Evolutionary conservation across 2,329 filamentous ascomycete genomes (phyloP).

Genomic region (Ceratocystis harringtonii): DNA sequence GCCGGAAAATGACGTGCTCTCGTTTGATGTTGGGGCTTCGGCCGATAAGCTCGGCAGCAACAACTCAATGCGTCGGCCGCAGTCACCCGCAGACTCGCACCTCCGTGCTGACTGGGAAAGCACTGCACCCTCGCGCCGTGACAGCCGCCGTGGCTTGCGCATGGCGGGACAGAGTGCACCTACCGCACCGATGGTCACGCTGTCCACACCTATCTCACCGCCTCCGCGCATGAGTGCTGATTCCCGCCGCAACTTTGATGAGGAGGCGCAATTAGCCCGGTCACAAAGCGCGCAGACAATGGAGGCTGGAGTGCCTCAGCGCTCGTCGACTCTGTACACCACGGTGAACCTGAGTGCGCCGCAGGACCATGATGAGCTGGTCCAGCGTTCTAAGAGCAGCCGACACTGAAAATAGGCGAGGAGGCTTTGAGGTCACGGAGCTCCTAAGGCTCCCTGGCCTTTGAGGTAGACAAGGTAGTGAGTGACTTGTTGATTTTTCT

Average conservation of each 20-base stretch:
- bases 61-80: neutral
- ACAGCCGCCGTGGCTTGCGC: conserved; percentile 35
- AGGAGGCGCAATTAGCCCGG: conserved; percentile 26
- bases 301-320: neutral
- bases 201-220: conserved; percentile 17
- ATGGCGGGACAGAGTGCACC: conserved; percentile 31
- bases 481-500: neutral
- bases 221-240: conserved; percentile 21
- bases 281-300: conserved; percentile 9
- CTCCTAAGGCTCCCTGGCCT: too few relatives aligned
- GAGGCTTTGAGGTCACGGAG: neutral
- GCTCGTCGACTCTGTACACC: neutral
- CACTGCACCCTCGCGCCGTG: conserved; percentile 23
- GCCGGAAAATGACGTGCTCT: conserved; percentile 18
- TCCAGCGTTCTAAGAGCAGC: conserved; percentile 15
- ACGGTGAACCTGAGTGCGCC: conserved; percentile 7
- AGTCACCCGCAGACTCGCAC: conserved; percentile 8
- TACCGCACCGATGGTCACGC: conserved; percentile 23
- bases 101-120: conserved; percentile 12
- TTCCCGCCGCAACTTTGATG: conserved; percentile 28
- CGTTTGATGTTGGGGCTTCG: conserved; percentile 7
- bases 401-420: conserved; percentile 2
- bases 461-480: neutral
- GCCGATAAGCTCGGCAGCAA: neutral
- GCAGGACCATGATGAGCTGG: conserved; percentile 6